These are phyloP conservation scores for Fistulifera solaris DNA, from an alignment of 108 stramenopile species.

Conservation along the genomic window DNA sequence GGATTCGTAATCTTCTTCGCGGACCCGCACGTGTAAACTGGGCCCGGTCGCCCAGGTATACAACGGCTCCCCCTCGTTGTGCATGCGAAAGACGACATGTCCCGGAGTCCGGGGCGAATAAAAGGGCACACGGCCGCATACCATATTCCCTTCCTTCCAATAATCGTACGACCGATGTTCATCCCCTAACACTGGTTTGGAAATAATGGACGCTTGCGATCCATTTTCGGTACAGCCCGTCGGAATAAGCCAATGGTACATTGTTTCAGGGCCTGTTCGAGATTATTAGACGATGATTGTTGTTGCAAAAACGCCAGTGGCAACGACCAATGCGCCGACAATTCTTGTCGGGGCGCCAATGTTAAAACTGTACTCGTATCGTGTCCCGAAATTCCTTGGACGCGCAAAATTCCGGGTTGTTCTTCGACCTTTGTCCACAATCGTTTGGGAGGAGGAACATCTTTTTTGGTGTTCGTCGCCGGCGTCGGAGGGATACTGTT, in stretches of 20 bases:
- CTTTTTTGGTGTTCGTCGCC: too few species aligned
- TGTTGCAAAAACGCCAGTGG: conserved; percentile 57
- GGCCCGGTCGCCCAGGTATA: conserved; percentile 74
- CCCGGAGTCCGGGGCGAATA: conserved; percentile 81
- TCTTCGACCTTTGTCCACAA: conserved; percentile 52
- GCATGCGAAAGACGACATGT: conserved; percentile 80
- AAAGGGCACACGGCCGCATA: conserved; percentile 75
- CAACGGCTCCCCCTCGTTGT: conserved; percentile 64
- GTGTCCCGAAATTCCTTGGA: conserved; percentile 35
- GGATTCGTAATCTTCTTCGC: conserved; percentile 54
- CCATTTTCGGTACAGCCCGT: conserved; percentile 74
- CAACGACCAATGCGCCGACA: conserved; percentile 70
- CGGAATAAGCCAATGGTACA: conserved; percentile 78
- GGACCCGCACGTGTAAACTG: conserved; percentile 44
- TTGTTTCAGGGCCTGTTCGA: conserved; percentile 18
- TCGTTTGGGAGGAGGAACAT: conserved; percentile 34
- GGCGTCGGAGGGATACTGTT: too few species aligned
- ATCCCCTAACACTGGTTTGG: conserved; percentile 52
- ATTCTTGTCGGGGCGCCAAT: conserved; percentile 55
- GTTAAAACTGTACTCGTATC: conserved; percentile 26
- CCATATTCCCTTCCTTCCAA: conserved; percentile 40
- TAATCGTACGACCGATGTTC: conserved; percentile 43
- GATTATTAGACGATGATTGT: not conserved
- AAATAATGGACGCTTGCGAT: conserved; percentile 58
- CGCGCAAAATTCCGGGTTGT: conserved; percentile 68